Percentiles rank a stretch among this genome's conserved stretches.
These are phyloP conservation scores for Leptographium procerum DNA, from an alignment of 2,329 filamentous ascomycete species.

Conservation along the genomic window DNA sequence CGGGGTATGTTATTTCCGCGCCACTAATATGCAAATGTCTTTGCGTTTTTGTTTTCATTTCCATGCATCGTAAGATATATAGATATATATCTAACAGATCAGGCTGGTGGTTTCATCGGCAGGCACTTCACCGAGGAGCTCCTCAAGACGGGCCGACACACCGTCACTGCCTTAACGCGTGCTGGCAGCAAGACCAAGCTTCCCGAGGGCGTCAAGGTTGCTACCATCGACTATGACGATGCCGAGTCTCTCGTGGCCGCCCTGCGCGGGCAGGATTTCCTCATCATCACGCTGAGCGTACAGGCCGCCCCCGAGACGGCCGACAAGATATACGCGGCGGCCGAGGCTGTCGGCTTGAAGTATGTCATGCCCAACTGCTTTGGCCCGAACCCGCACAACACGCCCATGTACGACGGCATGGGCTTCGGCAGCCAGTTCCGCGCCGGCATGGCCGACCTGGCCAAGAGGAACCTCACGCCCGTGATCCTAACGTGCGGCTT, in stretches of 20 bases:
- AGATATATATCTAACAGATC: neutral
- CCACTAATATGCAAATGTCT: neutral
- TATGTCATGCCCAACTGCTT: conserved; percentile 34
- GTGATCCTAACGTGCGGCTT: conserved; percentile 31
- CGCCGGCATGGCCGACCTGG: conserved; percentile 23
- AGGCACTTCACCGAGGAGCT: conserved; percentile 11
- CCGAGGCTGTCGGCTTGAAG: conserved; percentile 29
- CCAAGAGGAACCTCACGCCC: conserved; percentile 21
- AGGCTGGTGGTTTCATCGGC: conserved; percentile 16
- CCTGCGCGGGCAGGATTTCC: conserved; percentile 12
- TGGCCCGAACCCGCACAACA: conserved; percentile 15
- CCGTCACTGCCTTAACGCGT: conserved; percentile 38
- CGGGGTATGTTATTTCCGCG: conserved; percentile 12
- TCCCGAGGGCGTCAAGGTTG: conserved; percentile 26
- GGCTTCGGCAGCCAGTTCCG: conserved; percentile 11
- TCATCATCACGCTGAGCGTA: conserved; percentile 13
- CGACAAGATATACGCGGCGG: conserved; percentile 28
- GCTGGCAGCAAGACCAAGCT: conserved; percentile 27
- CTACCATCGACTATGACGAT: conserved; percentile 26
- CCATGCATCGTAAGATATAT: too few relatives aligned
- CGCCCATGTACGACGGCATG: conserved; percentile 11
- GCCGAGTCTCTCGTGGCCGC: conserved; percentile 12
- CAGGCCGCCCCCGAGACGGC: conserved; percentile 22
- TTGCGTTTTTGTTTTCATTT: too few relatives aligned
- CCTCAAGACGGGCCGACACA: conserved; percentile 27